Percentiles rank a stretch among this genome's conserved stretches.
Conservation (phyloP, 106 monocot genomes). For the Gastrodia elata region DNA sequence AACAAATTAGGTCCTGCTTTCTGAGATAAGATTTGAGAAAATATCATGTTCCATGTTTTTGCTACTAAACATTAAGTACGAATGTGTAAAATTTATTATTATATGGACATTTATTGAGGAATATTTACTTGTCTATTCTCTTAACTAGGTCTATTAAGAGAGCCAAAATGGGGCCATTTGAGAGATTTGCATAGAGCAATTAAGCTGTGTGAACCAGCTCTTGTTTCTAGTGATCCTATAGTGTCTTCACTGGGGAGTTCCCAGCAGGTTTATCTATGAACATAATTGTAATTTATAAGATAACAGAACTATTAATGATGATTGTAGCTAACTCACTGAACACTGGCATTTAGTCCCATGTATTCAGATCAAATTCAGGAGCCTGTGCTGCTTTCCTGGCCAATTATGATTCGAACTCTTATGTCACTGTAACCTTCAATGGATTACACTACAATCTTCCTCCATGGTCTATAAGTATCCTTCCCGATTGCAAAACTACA, state of each 20-base stretch:
- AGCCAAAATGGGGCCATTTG: constrained; percentile 99
- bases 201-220: constrained; percentile 67
- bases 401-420: constrained; percentile 53
- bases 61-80: too few species aligned
- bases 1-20: too few species aligned
- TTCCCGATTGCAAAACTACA: constrained; percentile 85
- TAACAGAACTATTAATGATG: background rate
- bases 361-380: constrained; percentile 55
- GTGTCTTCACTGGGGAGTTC: constrained; percentile 45
- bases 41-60: too few species aligned
- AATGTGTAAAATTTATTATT: background rate
- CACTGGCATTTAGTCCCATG: constrained; percentile 39
- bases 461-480: constrained; percentile 96
- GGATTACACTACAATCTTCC: constrained; percentile 83
- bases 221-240: constrained; percentile 63
- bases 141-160: constrained; percentile 58
- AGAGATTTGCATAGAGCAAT: constrained; percentile 89
- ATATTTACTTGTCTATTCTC: background rate
- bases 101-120: background rate
- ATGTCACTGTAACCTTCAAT: constrained; percentile 70
- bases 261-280: constrained; percentile 44
- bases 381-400: constrained; percentile 86
- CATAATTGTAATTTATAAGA: background rate
- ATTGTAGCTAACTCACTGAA: background rate
- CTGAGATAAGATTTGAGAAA: too few species aligned